These are phyloP conservation scores for Pseudoturritis turrita DNA, from an alignment of 345 rosid species.

Conservation along the genomic window DNA sequence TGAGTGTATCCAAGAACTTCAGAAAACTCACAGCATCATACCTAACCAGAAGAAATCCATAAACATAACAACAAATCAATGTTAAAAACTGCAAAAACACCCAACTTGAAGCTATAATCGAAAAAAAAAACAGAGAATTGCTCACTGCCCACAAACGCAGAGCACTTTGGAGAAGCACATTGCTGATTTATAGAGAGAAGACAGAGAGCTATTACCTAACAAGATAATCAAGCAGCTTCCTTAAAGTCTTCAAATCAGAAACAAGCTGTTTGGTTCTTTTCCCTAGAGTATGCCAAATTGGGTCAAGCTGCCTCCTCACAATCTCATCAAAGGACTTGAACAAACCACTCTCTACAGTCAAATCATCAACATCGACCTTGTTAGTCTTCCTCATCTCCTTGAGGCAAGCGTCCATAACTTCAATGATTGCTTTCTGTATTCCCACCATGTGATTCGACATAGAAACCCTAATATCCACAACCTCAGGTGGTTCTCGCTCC, in stretches of 20 bases:
- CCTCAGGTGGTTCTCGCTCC: conserved; percentile 77
- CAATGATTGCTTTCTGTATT: conserved; percentile 84
- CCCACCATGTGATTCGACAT: conserved; percentile 83
- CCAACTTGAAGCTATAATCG: neutral
- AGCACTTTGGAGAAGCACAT: neutral
- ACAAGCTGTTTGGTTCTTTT: conserved; percentile 95
- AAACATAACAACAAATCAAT: neutral
- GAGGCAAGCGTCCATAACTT: conserved; percentile 90
- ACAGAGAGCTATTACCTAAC: conserved; percentile 53
- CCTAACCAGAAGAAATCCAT: conserved; percentile 38
- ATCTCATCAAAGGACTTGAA: conserved; percentile 99
- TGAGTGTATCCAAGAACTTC: conserved; percentile 92
- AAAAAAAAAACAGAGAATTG: neutral
- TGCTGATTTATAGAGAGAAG: neutral
- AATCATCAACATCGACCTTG: conserved; percentile 92
- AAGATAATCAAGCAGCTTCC: conserved; percentile 94
- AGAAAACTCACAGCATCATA: conserved; percentile 97
- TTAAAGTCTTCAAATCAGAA: conserved; percentile 93
- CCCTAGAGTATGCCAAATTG: conserved; percentile 95
- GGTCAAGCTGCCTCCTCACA: conserved; percentile 89
- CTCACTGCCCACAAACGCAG: neutral
- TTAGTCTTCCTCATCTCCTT: conserved; percentile 97
- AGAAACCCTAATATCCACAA: conserved; percentile 79
- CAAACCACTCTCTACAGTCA: conserved; percentile 93
- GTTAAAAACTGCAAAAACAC: conserved; percentile 1